Evolutionary conservation across 345 rosid species (phyloP), one percentile per base, ranked within the genome.

Genomic region (rapeseed (Brassica napus)): DNA sequence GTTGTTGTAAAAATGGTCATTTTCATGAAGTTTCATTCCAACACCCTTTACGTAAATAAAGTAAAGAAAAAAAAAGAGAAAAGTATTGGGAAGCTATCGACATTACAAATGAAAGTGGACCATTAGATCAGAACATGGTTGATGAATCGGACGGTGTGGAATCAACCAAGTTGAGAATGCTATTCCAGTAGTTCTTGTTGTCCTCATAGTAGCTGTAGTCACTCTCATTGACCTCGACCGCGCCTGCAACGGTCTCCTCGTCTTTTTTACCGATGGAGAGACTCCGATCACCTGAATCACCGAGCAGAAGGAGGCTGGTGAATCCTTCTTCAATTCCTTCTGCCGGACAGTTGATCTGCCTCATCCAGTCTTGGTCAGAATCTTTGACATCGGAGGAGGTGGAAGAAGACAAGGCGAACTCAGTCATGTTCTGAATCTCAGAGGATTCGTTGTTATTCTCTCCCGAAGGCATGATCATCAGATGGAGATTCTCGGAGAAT

Each of bases 141-240:
- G 97, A 91, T 2, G 98, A 90, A 73, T 85, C 85, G 55, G 93
- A 84, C 18, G 98, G 97, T 16, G 97, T 85, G 39, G 94, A 92
- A 75, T 94, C 89, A 73, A 94, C 94, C 93, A 91, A 85, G 82
- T 89, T 91, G 72, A 94, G 97, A 85, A 94, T 94, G 74, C 89
- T 92, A 71, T 90, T 91, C 98, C 98, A 94, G 60, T 94, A 94
- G 74, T 90, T 92, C 89, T 92, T 94, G 82, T 91, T 94, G 72
- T 94, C 98, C 71, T 89, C 94, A 31, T 88, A 86, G 82, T 84
- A 83, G 65, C 86, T 88, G 62, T 83, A 79, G n/a, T 87, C 86
- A 67, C 69, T 78, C 11, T 80, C 83, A 23, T 52, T 68, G 32
- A 12, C 71, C 26, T 11, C 35, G 3, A 6, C 67, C 1, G 73